Conservation (phyloP, 805 yeast species). For the Barnettozyma sucrosica region DNA sequence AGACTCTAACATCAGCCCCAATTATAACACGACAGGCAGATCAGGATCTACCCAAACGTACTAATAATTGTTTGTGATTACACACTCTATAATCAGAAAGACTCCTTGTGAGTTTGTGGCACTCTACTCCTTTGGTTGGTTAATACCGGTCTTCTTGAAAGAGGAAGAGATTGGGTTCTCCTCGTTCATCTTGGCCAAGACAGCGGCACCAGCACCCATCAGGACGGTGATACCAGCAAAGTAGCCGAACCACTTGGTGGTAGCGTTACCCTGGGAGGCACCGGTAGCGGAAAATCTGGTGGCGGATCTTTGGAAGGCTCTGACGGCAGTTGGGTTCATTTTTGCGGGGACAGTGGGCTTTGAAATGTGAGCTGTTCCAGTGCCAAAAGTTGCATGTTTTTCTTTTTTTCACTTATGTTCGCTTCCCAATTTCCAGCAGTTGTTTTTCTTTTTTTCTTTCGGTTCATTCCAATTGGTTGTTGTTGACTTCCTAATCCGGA, state of each 20-base stretch:
- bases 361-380: background rate
- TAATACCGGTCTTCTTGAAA: constrained; percentile 20
- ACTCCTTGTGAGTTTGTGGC: background rate
- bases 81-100: background rate
- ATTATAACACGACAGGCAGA: background rate
- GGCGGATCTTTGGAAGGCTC: constrained; percentile 24
- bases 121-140: constrained; percentile 10
- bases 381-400: background rate
- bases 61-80: background rate
- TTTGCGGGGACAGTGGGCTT: constrained; percentile 1
- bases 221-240: constrained; percentile 23
- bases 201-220: constrained; percentile 19
- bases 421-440: background rate
- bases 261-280: constrained; percentile 11
- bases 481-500: constrained; percentile 15
- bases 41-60: background rate
- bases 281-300: constrained; percentile 20
- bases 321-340: constrained; percentile 25
- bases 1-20: background rate
- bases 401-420: background rate
- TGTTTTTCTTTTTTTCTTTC: no score
- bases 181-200: constrained; percentile 24
- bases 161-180: constrained; percentile 17
- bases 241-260: constrained; percentile 22
- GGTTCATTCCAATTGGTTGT: constrained; percentile 13